These are phyloP conservation scores for Helichrysum umbraculigerum DNA, from an alignment of 129 eudicot genomes.

Conservation along the genomic window DNA sequence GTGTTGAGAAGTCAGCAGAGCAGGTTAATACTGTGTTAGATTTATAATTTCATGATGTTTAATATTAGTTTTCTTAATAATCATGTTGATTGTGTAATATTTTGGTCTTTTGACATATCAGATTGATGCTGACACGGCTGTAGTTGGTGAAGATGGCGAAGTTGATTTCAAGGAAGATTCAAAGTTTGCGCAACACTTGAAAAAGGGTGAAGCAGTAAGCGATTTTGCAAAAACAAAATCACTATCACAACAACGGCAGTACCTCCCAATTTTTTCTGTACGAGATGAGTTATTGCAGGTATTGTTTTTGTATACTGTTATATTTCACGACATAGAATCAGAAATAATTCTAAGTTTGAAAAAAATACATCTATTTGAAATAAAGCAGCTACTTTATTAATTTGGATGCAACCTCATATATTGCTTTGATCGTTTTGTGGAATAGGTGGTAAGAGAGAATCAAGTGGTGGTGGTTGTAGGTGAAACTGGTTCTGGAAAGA, in stretches of 20 bases:
- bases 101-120: constrained; percentile 14
- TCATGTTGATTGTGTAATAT: not conserved
- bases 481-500: constrained; percentile 90
- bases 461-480: constrained; percentile 79
- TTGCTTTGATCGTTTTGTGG: not conserved
- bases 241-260: constrained; percentile 63
- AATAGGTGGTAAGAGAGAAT: constrained; percentile 71
- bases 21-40: constrained; percentile 35
- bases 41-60: constrained; percentile 1
- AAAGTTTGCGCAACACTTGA: constrained; percentile 63
- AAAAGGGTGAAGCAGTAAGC: constrained; percentile 64
- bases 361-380: not conserved
- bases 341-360: not conserved
- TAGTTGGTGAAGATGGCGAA: constrained; percentile 74
- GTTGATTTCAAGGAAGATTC: constrained; percentile 76
- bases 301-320: constrained; percentile 14
- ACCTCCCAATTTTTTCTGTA: constrained; percentile 66
- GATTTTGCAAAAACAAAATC: constrained; percentile 70
- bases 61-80: constrained; percentile 10
- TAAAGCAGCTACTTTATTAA: not conserved
- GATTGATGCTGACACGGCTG: constrained; percentile 78
- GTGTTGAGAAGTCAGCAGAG: constrained; percentile 74
- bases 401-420: not conserved
- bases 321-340: not conserved
- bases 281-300: constrained; percentile 72